phyloP scores from a whole-genome alignment of 2,329 filamentous ascomycete species.

The Aspergillus puulaauensis region DNA sequence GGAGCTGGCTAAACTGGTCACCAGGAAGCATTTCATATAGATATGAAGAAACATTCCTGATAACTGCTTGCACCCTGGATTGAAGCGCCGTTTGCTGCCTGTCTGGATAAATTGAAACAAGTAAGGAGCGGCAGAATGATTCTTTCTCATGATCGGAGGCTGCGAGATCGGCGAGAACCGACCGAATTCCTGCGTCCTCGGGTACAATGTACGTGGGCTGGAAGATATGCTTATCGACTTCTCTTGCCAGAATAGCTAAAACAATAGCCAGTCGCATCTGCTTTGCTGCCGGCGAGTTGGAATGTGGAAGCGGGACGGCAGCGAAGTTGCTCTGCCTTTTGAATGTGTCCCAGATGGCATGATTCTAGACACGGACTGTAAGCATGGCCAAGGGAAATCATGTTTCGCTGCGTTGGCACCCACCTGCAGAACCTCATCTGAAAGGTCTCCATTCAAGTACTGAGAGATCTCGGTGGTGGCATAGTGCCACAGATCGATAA shows the following conservation, averaged over 20 bases:
- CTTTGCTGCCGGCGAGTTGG: constrained; percentile 7
- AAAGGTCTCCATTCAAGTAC: not conserved
- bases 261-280: constrained; percentile 4
- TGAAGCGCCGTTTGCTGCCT: not conserved
- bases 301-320: not conserved
- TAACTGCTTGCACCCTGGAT: not conserved
- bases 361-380: not conserved
- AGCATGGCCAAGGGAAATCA: not conserved
- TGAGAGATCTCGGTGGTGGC: constrained; percentile 3
- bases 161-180: constrained; percentile 1
- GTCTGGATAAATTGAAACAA: constrained; percentile 2
- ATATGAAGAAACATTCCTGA: not conserved
- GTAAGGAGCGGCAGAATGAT: constrained; percentile 2
- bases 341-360: not conserved
- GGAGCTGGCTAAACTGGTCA: not conserved
- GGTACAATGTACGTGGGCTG: constrained; percentile 6
- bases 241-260: constrained; percentile 5
- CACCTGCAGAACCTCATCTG: constrained; percentile 4
- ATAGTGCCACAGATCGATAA: constrained; percentile 5
- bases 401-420: not conserved
- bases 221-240: constrained; percentile 2
- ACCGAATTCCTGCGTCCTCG: not conserved
- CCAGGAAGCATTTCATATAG: constrained; percentile 1
- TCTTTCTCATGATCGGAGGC: constrained; percentile 1
- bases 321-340: not conserved